phyloP scores from a whole-genome alignment of 1,139 yeast genomes.

The Geotrichum histeridarum region DNA sequence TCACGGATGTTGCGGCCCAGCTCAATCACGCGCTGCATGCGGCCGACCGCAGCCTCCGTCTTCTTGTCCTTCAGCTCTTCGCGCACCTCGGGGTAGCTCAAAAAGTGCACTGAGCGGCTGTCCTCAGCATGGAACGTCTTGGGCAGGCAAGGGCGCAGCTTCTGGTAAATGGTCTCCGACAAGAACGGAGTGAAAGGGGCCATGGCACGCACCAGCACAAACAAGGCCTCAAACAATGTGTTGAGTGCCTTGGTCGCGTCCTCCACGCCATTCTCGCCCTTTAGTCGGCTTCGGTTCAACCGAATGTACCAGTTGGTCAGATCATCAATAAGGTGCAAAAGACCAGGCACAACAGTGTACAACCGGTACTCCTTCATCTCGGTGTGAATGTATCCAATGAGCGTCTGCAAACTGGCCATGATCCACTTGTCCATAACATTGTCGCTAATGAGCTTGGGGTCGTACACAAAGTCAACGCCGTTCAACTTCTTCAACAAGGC shows the following conservation, averaged over 20 bases:
- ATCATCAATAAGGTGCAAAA: slow-evolving; percentile 82
- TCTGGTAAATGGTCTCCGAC: slow-evolving; percentile 83
- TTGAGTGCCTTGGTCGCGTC: slow-evolving; percentile 85
- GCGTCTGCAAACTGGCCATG: slow-evolving; percentile 86
- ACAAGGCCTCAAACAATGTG: slow-evolving; percentile 83
- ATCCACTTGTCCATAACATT: slow-evolving; percentile 98
- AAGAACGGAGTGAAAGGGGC: slow-evolving; percentile 98
- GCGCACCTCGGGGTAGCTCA: slow-evolving; percentile 82
- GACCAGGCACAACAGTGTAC: slow-evolving; percentile 92
- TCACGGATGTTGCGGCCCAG: slow-evolving; percentile 96
- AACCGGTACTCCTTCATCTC: slow-evolving; percentile 89
- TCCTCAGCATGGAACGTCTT: slow-evolving; percentile 48
- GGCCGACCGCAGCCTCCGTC: slow-evolving; percentile 63
- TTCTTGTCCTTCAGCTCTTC: slow-evolving; percentile 77
- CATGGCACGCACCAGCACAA: slow-evolving; percentile 89
- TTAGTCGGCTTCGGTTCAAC: slow-evolving; percentile 94
- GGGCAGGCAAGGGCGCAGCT: slow-evolving; percentile 60
- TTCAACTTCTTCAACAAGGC: slow-evolving; percentile 75
- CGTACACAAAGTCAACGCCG: slow-evolving; percentile 65
- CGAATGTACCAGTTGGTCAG: slow-evolving; percentile 99
- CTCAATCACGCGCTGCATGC: slow-evolving; percentile 97
- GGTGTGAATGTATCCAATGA: slow-evolving; percentile 74
- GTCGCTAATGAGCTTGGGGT: slow-evolving; percentile 54
- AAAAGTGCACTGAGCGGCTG: slow-evolving; percentile 84
- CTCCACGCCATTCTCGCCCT: slow-evolving; percentile 82